Evolutionary conservation across 176 grass and related monocot genomes (phyloP), one percentile per base, ranked within the genome.

Genomic region (Triticum urartu): DNA sequence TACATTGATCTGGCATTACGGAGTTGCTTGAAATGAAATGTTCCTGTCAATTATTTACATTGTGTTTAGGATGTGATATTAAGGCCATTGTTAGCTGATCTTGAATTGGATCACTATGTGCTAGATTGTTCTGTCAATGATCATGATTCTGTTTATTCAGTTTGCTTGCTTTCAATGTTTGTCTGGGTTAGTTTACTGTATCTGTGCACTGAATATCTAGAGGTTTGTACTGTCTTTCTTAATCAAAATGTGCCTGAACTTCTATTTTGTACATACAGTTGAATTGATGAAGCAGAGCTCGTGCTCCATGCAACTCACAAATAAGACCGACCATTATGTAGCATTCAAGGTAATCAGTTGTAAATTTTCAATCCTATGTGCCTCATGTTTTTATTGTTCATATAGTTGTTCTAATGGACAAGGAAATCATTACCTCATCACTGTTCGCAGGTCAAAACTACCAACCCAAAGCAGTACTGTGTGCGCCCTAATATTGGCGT

Each of bases 391-490:
- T 68, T 54, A 5, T 75, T 63, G 36, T 42, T 80, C 35, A 38
- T 65, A 38, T 54, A 62, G 26, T 7, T 50, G 61, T 35, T 66
- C 28, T 12, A 50, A 25, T 20, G 66, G 7, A 89, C 40, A 21
- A 43, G 17, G 17, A 87, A 83, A 47, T 38, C 75, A 26, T 68
- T 69, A 12, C 25, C 48, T 81, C 6, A 42, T 86, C 58, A 39
- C 88, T 10, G 26, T 39, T 88, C 12, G 1, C 64, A 95, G 97
- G 97, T 99, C 76, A 99, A 99, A 90, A 99, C 97, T 88, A 99
- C 97, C 64, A 99, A 99, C 80, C 97, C 97, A 10, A 99, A 94
- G 87, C 92, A 99, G 79, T 99, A 99, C 71, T 96, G 94, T 68
- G 97, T 99, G 66, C 92, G 97, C 64, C 97, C 97, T 39, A 99